Base-by-base conservation (phyloP, 2,329 filamentous ascomycete genomes). In the Pestalotiopsis sp. region DNA sequence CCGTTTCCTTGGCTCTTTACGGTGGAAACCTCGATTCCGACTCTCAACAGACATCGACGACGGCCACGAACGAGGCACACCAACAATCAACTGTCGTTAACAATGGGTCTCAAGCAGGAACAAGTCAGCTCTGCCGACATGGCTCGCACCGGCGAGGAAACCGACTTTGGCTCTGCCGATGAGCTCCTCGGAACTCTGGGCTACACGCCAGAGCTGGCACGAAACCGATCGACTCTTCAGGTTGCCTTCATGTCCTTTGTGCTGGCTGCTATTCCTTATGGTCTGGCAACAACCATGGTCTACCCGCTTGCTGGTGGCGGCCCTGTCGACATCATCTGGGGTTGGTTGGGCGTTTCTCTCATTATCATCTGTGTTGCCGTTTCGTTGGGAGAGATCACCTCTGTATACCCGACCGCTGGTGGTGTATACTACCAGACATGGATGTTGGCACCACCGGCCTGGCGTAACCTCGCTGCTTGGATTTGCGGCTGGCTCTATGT, bases 341-440 rank as follows among this genome's bases (percentile, higher is more conserved):
- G 90, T 57, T 93, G 91, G 90, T 80, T 92, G 39, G 81, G 82
- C 57, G 90, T 93, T 45, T 92, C 89, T n/a, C 72, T 87, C 69
- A 91, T 93, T 78, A 91, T 92, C 74, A 79, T 92, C 73, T 92
- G 90, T 78, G 90, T 94, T 39, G 91, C 92, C 38, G 83, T 87
- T 2, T 92, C 90, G 23, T 85, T 94, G 38, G 90, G 90, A 72
- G 92, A 94, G 81, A 92, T 94, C 76, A 93, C 91, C 69, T 91
- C 89, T 73, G 89, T 93, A 52, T 94, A 92, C 75, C 92, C 92
- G 25, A 94, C 91, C n/a, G 90, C 90, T 65, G 91, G 91, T 75
- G 92, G 91, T 77, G 91, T 94, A 67, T 94, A 94, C 82, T 94
- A 93, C 78, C 91, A 93, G 81, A 90, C 91, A 5, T 94, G 92